A percentile compares a stretch with the other conserved stretches of the same genome.
These are phyloP conservation scores for Aspergillus sp. DNA, from an alignment of 2,329 filamentous ascomycete species.

Conservation along the genomic window DNA sequence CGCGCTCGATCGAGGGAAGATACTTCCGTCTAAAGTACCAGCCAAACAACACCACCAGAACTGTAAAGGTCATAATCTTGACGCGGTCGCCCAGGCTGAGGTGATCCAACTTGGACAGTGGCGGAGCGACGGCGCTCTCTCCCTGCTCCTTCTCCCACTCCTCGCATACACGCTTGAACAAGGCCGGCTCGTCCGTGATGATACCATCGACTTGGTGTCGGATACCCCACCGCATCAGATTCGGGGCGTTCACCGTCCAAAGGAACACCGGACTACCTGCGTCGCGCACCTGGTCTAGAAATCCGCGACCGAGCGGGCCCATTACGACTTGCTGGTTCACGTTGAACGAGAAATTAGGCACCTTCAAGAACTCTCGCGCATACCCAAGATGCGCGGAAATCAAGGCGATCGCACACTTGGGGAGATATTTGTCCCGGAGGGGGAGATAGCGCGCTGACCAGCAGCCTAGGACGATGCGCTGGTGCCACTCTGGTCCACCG, in stretches of 20 bases:
- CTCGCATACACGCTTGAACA: background rate
- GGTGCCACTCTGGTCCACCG: background rate
- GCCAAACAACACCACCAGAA: background rate
- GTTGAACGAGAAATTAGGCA: background rate
- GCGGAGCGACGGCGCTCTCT: background rate
- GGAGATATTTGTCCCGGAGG: background rate
- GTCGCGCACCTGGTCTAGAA: background rate
- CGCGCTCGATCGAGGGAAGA: background rate
- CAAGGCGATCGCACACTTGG: background rate
- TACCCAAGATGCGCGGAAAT: background rate
- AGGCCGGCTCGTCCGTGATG: constrained; percentile 74
- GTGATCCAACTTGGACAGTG: background rate
- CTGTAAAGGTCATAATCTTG: background rate
- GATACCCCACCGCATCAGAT: constrained; percentile 78
- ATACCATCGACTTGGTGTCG: constrained; percentile 69
- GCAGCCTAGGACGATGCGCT: background rate
- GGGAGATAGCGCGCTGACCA: background rate
- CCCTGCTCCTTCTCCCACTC: background rate
- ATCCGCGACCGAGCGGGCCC: background rate
- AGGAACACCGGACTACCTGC: constrained; percentile 62
- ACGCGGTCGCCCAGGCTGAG: background rate
- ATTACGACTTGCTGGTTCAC: background rate
- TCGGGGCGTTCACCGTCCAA: constrained; percentile 84
- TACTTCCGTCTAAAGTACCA: background rate
- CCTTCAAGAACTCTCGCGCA: background rate